Percentiles rank a stretch among this genome's conserved stretches.
Conservation (phyloP, 768 basidiomycete species). For the Lactifluus subvellereus region DNA sequence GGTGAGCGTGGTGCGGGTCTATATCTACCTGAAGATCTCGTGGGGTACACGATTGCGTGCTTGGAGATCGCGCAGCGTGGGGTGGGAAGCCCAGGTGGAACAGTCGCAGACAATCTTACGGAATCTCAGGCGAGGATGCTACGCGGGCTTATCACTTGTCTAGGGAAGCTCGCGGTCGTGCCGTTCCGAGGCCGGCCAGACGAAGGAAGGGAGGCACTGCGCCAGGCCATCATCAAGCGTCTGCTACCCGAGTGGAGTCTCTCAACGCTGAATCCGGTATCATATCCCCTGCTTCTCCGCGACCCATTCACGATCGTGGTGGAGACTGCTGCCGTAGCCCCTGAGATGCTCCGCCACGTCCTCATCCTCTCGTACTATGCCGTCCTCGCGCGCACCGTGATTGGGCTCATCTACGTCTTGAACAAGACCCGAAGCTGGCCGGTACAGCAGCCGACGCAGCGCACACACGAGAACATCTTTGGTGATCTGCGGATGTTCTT, state of each 20-base stretch:
- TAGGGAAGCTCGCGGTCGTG: slow-evolving; percentile 58
- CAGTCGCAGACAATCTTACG: slow-evolving; percentile 68
- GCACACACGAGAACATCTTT: slow-evolving; percentile 67
- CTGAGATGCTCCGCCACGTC: slow-evolving; percentile 84
- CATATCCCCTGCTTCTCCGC: slow-evolving; percentile 79
- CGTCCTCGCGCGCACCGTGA: slow-evolving; percentile 76
- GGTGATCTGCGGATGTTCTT: slow-evolving; percentile 85
- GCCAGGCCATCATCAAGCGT: slow-evolving; percentile 84
- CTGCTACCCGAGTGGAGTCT: slow-evolving; percentile 89
- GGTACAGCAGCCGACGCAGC: slow-evolving; percentile 40
- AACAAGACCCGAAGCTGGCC: slow-evolving; percentile 57
- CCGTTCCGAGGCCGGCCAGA: slow-evolving; percentile 68
- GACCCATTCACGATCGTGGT: slow-evolving; percentile 88
- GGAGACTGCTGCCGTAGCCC: slow-evolving; percentile 85
- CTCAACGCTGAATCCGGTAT: slow-evolving; percentile 74
- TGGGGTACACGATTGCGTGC: slow-evolving; percentile 80
- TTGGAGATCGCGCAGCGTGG: slow-evolving; percentile 82
- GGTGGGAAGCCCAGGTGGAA: slow-evolving; percentile 39
- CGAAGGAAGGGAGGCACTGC: slow-evolving; percentile 69
- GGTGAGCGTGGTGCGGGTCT: slow-evolving; percentile 78
- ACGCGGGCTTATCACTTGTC: slow-evolving; percentile 63
- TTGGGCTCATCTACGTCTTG: slow-evolving; percentile 78
- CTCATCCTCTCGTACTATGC: slow-evolving; percentile 89
- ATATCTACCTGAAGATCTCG: slow-evolving; percentile 86
- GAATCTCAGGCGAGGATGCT: slow-evolving; percentile 76